Percentiles rank a stretch among this genome's conserved stretches.
These are phyloP conservation scores for Candida anutae DNA, from an alignment of 1,139 yeast species.

Conservation along the genomic window DNA sequence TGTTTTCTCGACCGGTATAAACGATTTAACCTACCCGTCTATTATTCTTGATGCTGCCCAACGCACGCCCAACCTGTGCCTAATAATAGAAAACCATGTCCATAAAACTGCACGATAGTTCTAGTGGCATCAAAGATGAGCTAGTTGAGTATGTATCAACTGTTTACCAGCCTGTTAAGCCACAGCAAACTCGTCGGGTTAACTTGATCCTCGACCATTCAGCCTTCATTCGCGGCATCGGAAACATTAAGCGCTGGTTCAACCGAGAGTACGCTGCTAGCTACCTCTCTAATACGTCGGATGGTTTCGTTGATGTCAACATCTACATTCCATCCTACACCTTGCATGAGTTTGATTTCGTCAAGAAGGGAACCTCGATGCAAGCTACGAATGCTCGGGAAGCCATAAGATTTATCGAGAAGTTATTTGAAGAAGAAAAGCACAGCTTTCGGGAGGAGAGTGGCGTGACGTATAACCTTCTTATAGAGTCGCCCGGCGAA, in stretches of 20 bases:
- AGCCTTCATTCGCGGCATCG: conserved; percentile 52
- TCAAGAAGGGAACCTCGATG: conserved; percentile 47
- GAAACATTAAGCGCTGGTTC: conserved; percentile 52
- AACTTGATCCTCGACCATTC: conserved; percentile 51
- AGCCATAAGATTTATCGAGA: conserved; percentile 47
- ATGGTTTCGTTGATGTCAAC: conserved; percentile 18
- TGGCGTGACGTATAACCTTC: conserved; percentile 13
- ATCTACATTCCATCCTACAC: conserved; percentile 47
- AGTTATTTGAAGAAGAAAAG: conserved; percentile 19
- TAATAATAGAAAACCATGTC: too few relatives aligned
- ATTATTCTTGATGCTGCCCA: too few relatives aligned
- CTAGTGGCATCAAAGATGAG: too few relatives aligned
- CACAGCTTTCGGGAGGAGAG: conserved; percentile 4
- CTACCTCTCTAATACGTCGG: conserved; percentile 7
- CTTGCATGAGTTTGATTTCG: conserved; percentile 47
- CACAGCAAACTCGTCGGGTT: conserved; percentile 12
- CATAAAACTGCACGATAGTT: too few relatives aligned
- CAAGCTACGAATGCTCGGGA: conserved; percentile 51
- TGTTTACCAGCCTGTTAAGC: too few relatives aligned
- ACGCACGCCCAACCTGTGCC: too few relatives aligned
- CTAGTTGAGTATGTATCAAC: too few relatives aligned
- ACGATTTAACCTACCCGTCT: too few relatives aligned
- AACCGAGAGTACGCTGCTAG: conserved; percentile 27
- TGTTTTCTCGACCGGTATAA: too few relatives aligned
- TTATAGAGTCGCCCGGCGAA: conserved; percentile 31